Evolutionary conservation across 805 yeast species (phyloP), one percentile per base, ranked within the genome.

Genomic region (Wickerhamiella shivajii): DNA sequence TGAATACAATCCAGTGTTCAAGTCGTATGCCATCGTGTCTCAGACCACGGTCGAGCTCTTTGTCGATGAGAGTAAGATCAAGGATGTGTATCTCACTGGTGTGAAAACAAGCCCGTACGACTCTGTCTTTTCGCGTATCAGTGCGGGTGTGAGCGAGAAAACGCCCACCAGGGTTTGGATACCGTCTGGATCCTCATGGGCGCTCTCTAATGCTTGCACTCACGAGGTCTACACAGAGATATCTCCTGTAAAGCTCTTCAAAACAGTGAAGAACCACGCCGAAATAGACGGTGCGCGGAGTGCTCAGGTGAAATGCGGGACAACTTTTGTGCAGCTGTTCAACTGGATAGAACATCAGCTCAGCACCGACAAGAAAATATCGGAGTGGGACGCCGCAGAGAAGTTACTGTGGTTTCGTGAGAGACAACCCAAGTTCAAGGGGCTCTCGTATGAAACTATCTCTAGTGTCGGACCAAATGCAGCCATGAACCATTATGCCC

Each of bases 281-380:
- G 98, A 90, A 52, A 60, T 83, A 13, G 53, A 59, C 31, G 87
- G 87, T 33, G 77, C 83, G 20, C 68, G 63, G 42, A 53, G 58
- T 4, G 90, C 95, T 0, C 98, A 90, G 50, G 57, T 70, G 34
- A 77, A 76, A 45, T 97, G 92, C 53, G 90, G 92, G 2, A 63
- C 76, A 24, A 85, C 90, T 0, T 59, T 83, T 23, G 65, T 71
- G 19, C 67, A 77, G 38, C 81, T 74, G 43, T 67, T 79, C 41
- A 69, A 93, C 1, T 90, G 97, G 96, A 57, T 87, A 16, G 81
- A 83, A 44, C 58, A 68, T 31, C 65, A 71, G 41, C 51, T 80
- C 20, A 50, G 35, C 7, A 32, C 52, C 2, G 58, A 53, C 36
- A 49, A 53, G 14, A 50, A 54, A 34, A 56, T 72, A 18, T 69